Percentiles rank a stretch among this genome's conserved stretches.
phyloP scores from a whole-genome alignment of 495 filamentous ascomycete species.

The Penicillium cosmopolitanum region DNA sequence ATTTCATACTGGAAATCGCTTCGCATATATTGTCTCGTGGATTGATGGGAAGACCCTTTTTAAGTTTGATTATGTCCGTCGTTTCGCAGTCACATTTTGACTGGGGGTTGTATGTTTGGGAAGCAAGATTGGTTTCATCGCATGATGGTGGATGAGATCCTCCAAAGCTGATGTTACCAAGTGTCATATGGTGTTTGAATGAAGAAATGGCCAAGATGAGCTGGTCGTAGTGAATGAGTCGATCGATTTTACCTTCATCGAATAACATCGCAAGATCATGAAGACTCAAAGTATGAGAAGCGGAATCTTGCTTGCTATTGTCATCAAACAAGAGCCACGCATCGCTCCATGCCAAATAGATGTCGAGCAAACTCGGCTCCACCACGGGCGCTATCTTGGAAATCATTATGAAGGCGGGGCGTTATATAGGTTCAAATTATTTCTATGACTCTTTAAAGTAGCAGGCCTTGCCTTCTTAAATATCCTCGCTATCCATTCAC shows the following conservation, averaged over 20 bases:
- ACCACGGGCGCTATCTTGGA: slow-evolving; percentile 7
- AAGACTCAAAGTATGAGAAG: neutral
- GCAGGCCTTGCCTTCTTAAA: no score
- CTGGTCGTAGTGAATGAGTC: slow-evolving; percentile 10
- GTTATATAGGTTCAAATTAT: neutral
- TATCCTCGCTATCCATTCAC: no score
- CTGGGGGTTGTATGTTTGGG: slow-evolving; percentile 23
- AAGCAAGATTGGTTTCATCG: slow-evolving; percentile 21
- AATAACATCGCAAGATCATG: slow-evolving; percentile 13
- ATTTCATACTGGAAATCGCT: slow-evolving; percentile 4
- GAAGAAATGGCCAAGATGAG: slow-evolving; percentile 12
- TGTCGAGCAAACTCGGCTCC: slow-evolving; percentile 12
- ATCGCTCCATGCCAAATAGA: slow-evolving; percentile 24
- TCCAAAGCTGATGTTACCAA: slow-evolving; percentile 15
- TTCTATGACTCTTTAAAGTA: no score
- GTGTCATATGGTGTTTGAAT: slow-evolving; percentile 11
- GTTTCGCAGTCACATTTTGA: slow-evolving; percentile 14
- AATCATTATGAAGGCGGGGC: slow-evolving; percentile 12
- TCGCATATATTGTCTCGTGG: neutral
- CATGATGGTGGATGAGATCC: slow-evolving; percentile 21
- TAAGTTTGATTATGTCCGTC: neutral
- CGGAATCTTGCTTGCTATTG: neutral
- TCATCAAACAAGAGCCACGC: slow-evolving; percentile 14
- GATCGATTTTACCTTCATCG: slow-evolving; percentile 11
- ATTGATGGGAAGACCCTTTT: neutral